A percentile compares a stretch with the other conserved stretches of the same genome.
Conservation (phyloP, 2,329 filamentous ascomycete genomes). For the Aspergillus sp. region DNA sequence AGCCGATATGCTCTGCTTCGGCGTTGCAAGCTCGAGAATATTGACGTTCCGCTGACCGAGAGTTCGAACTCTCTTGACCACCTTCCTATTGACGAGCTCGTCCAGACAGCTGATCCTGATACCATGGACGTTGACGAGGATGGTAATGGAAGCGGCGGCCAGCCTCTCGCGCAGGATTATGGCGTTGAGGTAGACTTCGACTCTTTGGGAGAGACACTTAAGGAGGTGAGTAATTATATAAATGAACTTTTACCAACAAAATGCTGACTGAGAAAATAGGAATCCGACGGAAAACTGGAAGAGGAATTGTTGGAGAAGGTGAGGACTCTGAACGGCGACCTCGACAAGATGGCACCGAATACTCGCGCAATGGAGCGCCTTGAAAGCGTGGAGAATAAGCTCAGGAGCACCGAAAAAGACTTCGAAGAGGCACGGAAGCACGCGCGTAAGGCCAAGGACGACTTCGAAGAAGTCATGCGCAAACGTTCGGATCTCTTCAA, state of each 20-base stretch:
- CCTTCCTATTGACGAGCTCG: slow-evolving; percentile 77
- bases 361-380: slow-evolving; percentile 91
- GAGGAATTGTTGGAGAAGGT: slow-evolving; percentile 72
- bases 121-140: slow-evolving; percentile 89
- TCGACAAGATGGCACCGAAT: slow-evolving; percentile 94
- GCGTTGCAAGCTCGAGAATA: slow-evolving; percentile 87
- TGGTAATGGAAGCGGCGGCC: slow-evolving; percentile 34
- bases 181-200: slow-evolving; percentile 87
- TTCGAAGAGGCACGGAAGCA: slow-evolving; percentile 74
- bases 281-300: slow-evolving; percentile 62
- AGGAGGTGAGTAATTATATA: slow-evolving; percentile 52
- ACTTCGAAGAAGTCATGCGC: slow-evolving; percentile 73
- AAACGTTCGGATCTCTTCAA: slow-evolving; percentile 86
- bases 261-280: slow-evolving; percentile 38
- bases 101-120: slow-evolving; percentile 65
- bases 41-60: slow-evolving; percentile 68
- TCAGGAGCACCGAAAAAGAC: slow-evolving; percentile 77
- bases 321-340: slow-evolving; percentile 60
- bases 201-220: slow-evolving; percentile 70
- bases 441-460: slow-evolving; percentile 67
- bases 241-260: not conserved
- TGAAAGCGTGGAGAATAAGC: slow-evolving; percentile 72
- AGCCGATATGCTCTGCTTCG: slow-evolving; percentile 76
- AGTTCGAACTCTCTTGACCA: slow-evolving; percentile 66
- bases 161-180: slow-evolving; percentile 65